phyloP scores from a whole-genome alignment of 2,329 filamentous ascomycete genomes.

The Periconia digitata region DNA sequence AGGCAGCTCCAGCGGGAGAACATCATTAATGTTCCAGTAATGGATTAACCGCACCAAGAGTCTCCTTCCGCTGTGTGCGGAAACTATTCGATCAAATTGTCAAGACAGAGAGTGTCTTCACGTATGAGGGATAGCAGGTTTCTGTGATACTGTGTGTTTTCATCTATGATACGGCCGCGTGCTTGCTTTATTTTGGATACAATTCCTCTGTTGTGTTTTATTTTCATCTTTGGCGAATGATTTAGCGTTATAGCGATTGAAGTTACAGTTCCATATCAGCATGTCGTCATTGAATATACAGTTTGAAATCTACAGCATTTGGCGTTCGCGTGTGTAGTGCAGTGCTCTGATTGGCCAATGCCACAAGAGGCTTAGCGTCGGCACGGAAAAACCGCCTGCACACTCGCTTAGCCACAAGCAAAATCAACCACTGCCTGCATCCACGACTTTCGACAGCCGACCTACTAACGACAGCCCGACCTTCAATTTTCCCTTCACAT shows the following conservation, averaged over 20 bases:
- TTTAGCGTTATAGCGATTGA: conserved; percentile 4
- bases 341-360: neutral
- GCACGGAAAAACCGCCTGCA: conserved; percentile 4
- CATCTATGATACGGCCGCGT: no score
- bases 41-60: no score
- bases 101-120: neutral
- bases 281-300: neutral
- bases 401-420: conserved; percentile 22
- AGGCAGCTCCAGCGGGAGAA: neutral
- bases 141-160: no score
- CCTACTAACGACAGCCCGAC: conserved; percentile 32
- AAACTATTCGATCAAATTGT: neutral
- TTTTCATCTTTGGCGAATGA: conserved; percentile 1
- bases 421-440: conserved; percentile 5
- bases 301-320: neutral
- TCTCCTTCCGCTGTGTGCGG: no score
- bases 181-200: no score
- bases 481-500: conserved; percentile 24
- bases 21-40: neutral
- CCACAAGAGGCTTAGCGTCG: neutral
- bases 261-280: conserved; percentile 4
- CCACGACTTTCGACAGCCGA: conserved; percentile 27
- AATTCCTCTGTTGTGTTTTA: neutral
- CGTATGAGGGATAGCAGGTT: neutral
- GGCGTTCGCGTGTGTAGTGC: neutral